Base-by-base conservation (phyloP, 306 rosid genomes). In the Trichosanthes cucumerina region DNA sequence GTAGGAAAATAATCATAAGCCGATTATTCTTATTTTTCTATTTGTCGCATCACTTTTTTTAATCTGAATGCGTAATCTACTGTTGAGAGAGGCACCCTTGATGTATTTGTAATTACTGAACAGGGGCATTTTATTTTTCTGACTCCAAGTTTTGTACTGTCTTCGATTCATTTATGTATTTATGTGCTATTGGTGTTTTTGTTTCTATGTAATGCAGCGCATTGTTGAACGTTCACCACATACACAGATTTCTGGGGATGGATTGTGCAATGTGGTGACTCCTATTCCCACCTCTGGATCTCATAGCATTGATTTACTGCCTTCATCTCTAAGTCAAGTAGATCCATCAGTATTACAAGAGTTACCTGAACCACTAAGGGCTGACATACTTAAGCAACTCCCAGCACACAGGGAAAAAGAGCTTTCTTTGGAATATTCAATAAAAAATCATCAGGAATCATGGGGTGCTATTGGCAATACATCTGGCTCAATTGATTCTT, bases 291-390 rank as follows among this genome's bases (percentile, higher is more conserved):
- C 76, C 62, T 86, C 85, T 14, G 82, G 76, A 75, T 84, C 84
- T 77, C 88, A 82, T 78, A 81, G 82, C 63, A 78, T 86, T 76
- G 92, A 94, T 84, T 64, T 92, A 52, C 86, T 92, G 85, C 98
- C 98, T 80, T 84, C 88, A 53, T 94, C 97, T 78, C 85, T 92
- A 68, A 95, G 96, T 81, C 98, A 95, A 91, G 86, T 92, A 56
- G 98, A 92, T 81, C 68, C 83, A 58, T 81, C 91, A 7, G 97
- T 95, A 87, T 87, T 89, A 65, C 85, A 52, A 82, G 92, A 92
- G 78, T 79, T 95, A 83, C 98, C 98, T 56, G 86, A 84, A 85
- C 91, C 91, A 79, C 78, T 91, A 87, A 89, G 88, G 86, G 86
- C 80, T 69, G 88, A 78, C 85, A 86, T 91, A 85, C 85, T 89